Evolutionary conservation across 176 grass and related monocot species (phyloP).

Genomic region (Triticum urartu): DNA sequence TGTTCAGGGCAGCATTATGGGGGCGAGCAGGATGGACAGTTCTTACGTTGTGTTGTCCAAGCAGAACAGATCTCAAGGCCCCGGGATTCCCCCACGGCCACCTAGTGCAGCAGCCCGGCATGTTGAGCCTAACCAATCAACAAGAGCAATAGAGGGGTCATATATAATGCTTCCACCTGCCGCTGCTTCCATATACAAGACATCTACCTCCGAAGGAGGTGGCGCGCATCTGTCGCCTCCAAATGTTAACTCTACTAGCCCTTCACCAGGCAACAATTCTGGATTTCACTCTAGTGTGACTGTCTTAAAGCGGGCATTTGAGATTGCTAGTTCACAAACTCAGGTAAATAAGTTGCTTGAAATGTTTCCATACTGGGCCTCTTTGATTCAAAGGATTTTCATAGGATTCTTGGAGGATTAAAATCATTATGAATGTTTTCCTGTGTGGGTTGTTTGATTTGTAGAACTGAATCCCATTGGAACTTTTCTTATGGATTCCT

Average conservation of each 20-base stretch:
- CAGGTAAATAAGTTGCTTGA: constrained; percentile 55
- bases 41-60: constrained; percentile 73
- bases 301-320: constrained; percentile 88
- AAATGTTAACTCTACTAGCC: constrained; percentile 40
- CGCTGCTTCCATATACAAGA: constrained; percentile 78
- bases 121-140: constrained; percentile 51
- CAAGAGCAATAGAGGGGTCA: constrained; percentile 81
- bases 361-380: not conserved
- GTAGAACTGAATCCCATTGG: not conserved
- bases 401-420: not conserved
- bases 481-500: not conserved
- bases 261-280: constrained; percentile 50
- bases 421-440: not conserved
- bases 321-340: constrained; percentile 90
- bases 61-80: constrained; percentile 60
- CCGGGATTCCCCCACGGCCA: constrained; percentile 62
- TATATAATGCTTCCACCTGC: constrained; percentile 94
- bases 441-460: not conserved
- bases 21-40: constrained; percentile 76
- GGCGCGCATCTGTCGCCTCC: constrained; percentile 31
- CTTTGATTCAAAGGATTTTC: not conserved
- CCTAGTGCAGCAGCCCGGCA: constrained; percentile 34
- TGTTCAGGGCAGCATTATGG: constrained; percentile 79
- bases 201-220: constrained; percentile 48
- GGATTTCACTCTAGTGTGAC: constrained; percentile 90